Evolutionary conservation across 2,329 filamentous ascomycete species (phyloP), one percentile per base, ranked within the genome.

Genomic region (Colletotrichum higginsianum): DNA sequence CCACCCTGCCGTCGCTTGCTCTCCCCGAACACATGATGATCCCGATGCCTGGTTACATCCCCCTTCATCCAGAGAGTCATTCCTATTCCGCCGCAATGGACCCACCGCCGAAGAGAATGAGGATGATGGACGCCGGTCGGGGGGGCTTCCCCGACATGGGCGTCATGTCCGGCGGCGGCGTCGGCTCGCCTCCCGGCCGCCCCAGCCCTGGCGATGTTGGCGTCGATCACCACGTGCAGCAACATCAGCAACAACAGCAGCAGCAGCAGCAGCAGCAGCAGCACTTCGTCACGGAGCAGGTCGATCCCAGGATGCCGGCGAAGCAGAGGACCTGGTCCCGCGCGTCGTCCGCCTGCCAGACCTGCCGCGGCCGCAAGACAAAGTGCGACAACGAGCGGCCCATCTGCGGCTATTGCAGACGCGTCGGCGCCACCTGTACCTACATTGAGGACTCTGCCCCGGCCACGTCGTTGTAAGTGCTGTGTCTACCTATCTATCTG

Each of bases 331-430:
- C 67, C 9, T 71, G 72, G 46, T 69, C 72, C 9, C 72, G 72
- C 47, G 72, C 69, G 1, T 68, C 72, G 11, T 78, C 76, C 18
- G 81, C 81, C 7, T 83, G 81, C 18, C 77, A 81, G 68, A 79
- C 80, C 0, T 82, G 81, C 73, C 79, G 81, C 2, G 78, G 78
- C 8, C 74, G 81, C 16, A 80, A 81, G 73, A 82, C 80, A 18
- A 82, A 82, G 61, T 82, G 81, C 73, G 81, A 82, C 57, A 83
- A 82, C 63, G 76, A 77, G 16, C 78, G 79, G 40, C 81, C 81
- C 2, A 78, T 78, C 0, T 82, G 81, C 72, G 80, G 80, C 9
- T 82, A 81, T 44, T 82, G 81, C 69, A 74, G 76, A 18, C 77
- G 79, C 12, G 73, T 80, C 30, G 76, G 76, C 44, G 80, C 80